These are phyloP conservation scores for Mallotus repandus DNA, from an alignment of 441 rosid species.

Conservation along the genomic window DNA sequence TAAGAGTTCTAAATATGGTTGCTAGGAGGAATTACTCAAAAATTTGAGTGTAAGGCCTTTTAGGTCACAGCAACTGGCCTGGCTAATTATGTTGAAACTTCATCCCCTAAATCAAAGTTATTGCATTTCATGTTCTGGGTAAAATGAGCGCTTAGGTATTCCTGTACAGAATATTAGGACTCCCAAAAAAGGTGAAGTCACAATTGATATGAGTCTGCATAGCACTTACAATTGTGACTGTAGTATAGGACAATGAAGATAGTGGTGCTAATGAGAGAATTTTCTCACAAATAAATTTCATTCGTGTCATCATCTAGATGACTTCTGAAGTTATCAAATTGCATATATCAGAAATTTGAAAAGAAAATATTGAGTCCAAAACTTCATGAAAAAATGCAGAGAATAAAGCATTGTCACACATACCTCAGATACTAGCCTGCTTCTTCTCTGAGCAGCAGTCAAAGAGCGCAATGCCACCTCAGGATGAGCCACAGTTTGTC, in stretches of 20 bases:
- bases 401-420: not conserved
- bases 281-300: not conserved
- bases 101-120: not conserved
- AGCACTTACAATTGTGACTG: no score
- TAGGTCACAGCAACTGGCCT: not conserved
- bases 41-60: not conserved
- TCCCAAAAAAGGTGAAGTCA: no score
- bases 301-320: not conserved
- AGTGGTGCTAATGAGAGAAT: not conserved
- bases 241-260: not conserved
- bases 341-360: not conserved
- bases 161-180: no score
- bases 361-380: no score
- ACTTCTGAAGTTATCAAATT: not conserved
- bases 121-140: not conserved
- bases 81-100: not conserved
- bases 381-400: no score
- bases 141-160: not conserved
- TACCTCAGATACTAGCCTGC: conserved; percentile 26
- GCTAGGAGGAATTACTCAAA: not conserved
- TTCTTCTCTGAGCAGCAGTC: conserved; percentile 18
- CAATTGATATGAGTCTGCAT: no score
- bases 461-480: not conserved
- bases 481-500: conserved; percentile 10
- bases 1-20: no score